These are phyloP conservation scores for Basidiobolus meristosporus DNA, from an alignment of 371 early-diverging fungal genomes.

Conservation along the genomic window DNA sequence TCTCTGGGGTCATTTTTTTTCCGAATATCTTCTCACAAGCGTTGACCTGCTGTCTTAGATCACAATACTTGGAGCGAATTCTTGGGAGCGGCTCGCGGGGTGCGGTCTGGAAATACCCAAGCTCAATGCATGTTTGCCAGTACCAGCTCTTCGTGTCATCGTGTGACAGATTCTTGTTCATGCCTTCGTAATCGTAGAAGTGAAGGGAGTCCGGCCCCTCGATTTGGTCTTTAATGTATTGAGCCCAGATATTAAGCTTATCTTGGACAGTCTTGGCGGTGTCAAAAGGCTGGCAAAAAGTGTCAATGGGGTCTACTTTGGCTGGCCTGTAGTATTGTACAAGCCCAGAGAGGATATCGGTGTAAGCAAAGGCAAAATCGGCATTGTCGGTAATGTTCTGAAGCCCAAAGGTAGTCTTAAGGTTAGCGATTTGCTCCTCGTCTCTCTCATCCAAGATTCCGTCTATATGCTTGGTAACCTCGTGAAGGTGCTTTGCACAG, in stretches of 20 bases:
- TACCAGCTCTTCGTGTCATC: too few species aligned
- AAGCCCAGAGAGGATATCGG: neutral
- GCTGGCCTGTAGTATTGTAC: too few species aligned
- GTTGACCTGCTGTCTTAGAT: too few species aligned
- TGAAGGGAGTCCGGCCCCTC: too few species aligned
- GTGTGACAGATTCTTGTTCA: too few species aligned
- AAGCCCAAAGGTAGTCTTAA: neutral
- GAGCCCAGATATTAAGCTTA: too few species aligned
- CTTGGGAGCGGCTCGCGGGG: conserved; percentile 14
- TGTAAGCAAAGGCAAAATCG: neutral
- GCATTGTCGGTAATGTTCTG: neutral
- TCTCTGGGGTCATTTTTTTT: conserved; percentile 9
- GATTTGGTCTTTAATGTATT: too few species aligned
- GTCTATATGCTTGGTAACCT: conserved; percentile 1
- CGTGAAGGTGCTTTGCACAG: neutral
- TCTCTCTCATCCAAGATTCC: neutral
- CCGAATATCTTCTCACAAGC: neutral
- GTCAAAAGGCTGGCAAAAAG: neutral
- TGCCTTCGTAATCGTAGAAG: too few species aligned
- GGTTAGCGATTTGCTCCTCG: neutral
- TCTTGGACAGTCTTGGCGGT: too few species aligned
- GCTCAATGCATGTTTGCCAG: conserved; percentile 38
- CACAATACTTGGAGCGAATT: conserved; percentile 19
- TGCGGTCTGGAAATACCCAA: conserved; percentile 40
- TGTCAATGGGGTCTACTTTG: neutral